These are phyloP conservation scores for Sonneratia caseolaris DNA, from an alignment of 345 rosid species.

Conservation along the genomic window DNA sequence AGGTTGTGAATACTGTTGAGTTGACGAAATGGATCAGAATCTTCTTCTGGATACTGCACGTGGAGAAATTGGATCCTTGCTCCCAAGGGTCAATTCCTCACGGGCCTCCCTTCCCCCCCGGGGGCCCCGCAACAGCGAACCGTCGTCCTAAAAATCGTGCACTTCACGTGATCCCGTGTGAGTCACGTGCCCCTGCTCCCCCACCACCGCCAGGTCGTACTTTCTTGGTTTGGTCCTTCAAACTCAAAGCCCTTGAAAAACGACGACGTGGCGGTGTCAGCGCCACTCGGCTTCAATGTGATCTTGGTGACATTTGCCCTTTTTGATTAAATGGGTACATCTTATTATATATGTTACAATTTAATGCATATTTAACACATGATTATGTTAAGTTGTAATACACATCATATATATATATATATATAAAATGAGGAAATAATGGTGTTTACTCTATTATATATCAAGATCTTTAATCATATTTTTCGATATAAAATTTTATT, in stretches of 20 bases:
- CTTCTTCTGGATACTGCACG: background rate
- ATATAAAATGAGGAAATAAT: too few relatives aligned
- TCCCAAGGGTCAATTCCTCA: background rate
- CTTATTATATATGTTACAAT: too few relatives aligned
- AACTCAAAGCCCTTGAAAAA: background rate
- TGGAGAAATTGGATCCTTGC: background rate
- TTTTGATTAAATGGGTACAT: too few relatives aligned
- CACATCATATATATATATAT: too few relatives aligned
- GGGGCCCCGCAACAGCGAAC: background rate
- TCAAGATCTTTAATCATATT: too few relatives aligned
- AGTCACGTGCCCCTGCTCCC: conserved; percentile 37
- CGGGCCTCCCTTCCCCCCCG: background rate
- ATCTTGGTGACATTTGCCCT: too few relatives aligned
- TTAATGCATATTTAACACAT: too few relatives aligned
- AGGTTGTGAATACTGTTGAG: background rate
- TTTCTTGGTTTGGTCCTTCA: background rate
- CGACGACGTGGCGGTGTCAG: background rate
- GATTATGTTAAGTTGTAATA: too few relatives aligned
- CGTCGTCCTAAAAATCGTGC: conserved; percentile 15
- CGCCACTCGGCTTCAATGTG: background rate
- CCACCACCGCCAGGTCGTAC: background rate
- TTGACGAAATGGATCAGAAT: background rate
- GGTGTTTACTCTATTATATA: too few relatives aligned
- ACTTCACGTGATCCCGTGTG: conserved; percentile 38
- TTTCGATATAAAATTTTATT: too few relatives aligned